A percentile compares a stretch with the other conserved stretches of the same genome.
phyloP scores from a whole-genome alignment of 129 eudicot genomes.

The Flaveria sonorensis region DNA sequence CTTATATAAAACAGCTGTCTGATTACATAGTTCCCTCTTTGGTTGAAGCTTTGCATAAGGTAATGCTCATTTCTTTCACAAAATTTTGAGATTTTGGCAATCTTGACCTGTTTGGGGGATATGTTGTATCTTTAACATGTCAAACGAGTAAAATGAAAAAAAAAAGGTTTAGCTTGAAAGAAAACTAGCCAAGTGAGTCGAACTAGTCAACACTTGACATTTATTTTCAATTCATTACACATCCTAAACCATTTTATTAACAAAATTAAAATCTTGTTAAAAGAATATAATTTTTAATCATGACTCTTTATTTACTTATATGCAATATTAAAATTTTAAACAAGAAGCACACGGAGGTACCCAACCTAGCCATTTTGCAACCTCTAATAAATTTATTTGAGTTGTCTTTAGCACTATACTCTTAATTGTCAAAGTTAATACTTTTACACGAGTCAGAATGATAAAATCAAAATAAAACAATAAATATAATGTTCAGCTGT shows the following conservation, averaged over 20 bases:
- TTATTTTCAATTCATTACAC: neutral
- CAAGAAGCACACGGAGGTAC: neutral
- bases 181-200: neutral
- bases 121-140: neutral
- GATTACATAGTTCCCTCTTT: conserved; percentile 90
- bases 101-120: neutral
- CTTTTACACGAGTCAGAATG: neutral
- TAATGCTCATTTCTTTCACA: conserved; percentile 13
- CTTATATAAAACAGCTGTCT: conserved; percentile 90
- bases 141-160: neutral
- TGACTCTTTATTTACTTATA: neutral
- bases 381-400: neutral
- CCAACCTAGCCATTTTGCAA: neutral
- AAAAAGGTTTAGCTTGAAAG: neutral
- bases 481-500: neutral
- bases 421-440: neutral
- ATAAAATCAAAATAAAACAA: neutral
- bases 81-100: neutral
- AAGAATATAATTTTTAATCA: neutral
- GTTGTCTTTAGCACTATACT: neutral
- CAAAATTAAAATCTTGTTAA: neutral
- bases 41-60: conserved; percentile 99
- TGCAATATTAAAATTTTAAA: neutral
- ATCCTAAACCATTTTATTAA: neutral
- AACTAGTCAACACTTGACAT: neutral